These are phyloP conservation scores for Calvatia gigantea DNA, from an alignment of 768 basidiomycete species.

Conservation along the genomic window DNA sequence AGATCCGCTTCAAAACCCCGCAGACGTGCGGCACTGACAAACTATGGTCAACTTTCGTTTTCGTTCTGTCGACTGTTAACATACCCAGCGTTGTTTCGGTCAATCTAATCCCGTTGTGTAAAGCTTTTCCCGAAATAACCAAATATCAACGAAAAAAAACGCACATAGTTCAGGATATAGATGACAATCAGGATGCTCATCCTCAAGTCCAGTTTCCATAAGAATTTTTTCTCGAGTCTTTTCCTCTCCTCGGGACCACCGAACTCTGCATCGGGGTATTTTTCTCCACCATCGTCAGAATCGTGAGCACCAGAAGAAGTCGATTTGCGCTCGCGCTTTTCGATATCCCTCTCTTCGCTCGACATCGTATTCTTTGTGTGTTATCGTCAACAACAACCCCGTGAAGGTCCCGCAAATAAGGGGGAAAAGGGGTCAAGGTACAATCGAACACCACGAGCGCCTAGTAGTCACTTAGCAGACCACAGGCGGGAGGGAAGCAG, in stretches of 20 bases:
- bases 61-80: constrained; percentile 14
- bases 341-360: constrained; percentile 2
- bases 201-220: constrained; percentile 53
- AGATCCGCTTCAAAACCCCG: constrained; percentile 71
- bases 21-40: constrained; percentile 61
- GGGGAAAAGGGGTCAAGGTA: background rate
- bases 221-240: constrained; percentile 47
- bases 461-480: background rate
- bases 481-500: background rate
- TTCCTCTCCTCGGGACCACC: constrained; percentile 43
- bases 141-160: constrained; percentile 5
- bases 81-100: constrained; percentile 73
- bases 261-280: constrained; percentile 41
- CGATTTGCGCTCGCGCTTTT: constrained; percentile 6
- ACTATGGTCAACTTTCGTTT: background rate
- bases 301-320: constrained; percentile 1
- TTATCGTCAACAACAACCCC: background rate
- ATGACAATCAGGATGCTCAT: constrained; percentile 53
- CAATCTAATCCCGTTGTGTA: constrained; percentile 41
- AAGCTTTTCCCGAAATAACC: constrained; percentile 3
- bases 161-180: constrained; percentile 48
- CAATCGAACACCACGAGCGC: background rate
- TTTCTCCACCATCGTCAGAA: background rate
- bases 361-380: background rate
- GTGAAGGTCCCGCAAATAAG: background rate